Evolutionary conservation across 257 asterid genomes (phyloP), one percentile per base, ranked within the genome.

Genomic region (Jacaranda copaia): DNA sequence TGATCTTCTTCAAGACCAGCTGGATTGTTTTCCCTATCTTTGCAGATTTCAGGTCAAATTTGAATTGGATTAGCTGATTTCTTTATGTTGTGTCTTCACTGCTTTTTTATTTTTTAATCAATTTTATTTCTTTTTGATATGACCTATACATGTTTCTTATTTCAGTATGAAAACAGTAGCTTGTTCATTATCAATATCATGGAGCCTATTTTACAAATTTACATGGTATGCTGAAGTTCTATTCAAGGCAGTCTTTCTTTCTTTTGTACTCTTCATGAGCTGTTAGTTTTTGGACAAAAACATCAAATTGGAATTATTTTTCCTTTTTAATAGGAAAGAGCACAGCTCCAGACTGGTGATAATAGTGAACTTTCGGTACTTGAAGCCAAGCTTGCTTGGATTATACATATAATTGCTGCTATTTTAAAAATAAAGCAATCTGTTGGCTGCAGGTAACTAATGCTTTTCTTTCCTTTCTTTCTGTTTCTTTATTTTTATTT

Each of bases 1-100:
- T 72, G 99, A 96, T 83, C 96, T 96, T 88, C 99, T 96, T 74
- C 98, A 96, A 81, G 99, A 93, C 82, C 98, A 96, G 84, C 92
- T 96, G 11, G 99, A 96, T 83, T 90, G 92, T 83, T 94, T 93
- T 89, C 99, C 99, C 45, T 19, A 83, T 57, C 98, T 96, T 72
- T 93, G 98, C 84, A 85, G 97, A 89, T 96, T 96, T 89, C 92
- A 96, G 98, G 99, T 96, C 70, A 45, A 62, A 60, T 59, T 56
- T 69, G 52, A 61, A 43, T 38, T 40, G 25, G 64, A 51, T 57
- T 51, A 51, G 71, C 66, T 53, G 78, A 49, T 65, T 48, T 64
- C 45, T 8, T 39, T 72, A 11, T 55, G 55, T 63, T 57, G 16
- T 60, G 60, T 68, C 63, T 18, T 42, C 40, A n/a, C 7, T 15